phyloP scores from a whole-genome alignment of 2,329 filamentous ascomycete genomes.

The Venturia pyrina region DNA sequence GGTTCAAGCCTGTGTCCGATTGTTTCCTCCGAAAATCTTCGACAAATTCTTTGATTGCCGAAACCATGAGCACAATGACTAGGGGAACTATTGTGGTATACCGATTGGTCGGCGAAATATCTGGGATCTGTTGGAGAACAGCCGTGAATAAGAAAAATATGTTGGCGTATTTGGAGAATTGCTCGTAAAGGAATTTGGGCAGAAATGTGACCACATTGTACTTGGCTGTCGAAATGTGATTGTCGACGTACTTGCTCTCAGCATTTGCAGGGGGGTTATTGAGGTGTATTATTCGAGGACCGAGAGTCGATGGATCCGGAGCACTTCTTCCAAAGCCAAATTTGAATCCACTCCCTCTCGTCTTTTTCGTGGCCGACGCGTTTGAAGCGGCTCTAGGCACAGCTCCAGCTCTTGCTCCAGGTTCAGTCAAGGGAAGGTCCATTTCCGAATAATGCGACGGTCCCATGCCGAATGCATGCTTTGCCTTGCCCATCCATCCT shows the following conservation, averaged over 20 bases:
- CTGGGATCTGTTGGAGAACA: conserved; percentile 85
- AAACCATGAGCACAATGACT: conserved; percentile 81
- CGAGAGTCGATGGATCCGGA: conserved; percentile 79
- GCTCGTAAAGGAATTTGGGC: conserved; percentile 94
- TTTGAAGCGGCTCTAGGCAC: conserved; percentile 31
- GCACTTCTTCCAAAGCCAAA: conserved; percentile 82
- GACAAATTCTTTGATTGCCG: conserved; percentile 84
- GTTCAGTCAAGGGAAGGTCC: conserved; percentile 88
- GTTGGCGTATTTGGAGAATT: conserved; percentile 99
- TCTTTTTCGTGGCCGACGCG: conserved; percentile 31
- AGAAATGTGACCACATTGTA: conserved; percentile 91
- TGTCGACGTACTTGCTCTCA: conserved; percentile 83
- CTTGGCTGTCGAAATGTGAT: conserved; percentile 95
- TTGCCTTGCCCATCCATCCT: conserved; percentile 75
- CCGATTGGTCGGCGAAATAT: conserved; percentile 85
- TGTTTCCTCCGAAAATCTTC: conserved; percentile 87
- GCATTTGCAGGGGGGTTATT: conserved; percentile 94
- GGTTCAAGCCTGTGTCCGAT: conserved; percentile 79
- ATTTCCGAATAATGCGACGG: conserved; percentile 65
- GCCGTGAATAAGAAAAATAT: conserved; percentile 99
- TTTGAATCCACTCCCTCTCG: conserved; percentile 64
- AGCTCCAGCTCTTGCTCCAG: conserved; percentile 35
- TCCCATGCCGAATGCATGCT: conserved; percentile 82
- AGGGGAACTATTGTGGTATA: conserved; percentile 97
- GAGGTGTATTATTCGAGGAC: conserved; percentile 84